Evolutionary conservation across 345 rosid species (phyloP).

Genomic region (Erucastrum elatum): DNA sequence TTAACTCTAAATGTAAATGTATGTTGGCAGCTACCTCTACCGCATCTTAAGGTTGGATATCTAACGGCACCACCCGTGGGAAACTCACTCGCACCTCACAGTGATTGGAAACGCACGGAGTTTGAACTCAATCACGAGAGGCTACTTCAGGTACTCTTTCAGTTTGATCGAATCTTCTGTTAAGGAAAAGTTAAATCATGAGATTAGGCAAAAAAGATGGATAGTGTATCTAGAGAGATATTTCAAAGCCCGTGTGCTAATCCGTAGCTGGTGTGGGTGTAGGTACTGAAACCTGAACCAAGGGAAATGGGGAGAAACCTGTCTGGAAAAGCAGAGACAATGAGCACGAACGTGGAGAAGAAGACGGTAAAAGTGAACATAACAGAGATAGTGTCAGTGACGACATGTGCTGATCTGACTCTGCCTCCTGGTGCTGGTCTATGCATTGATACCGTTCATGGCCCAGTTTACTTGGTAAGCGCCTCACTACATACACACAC

Average conservation of each 20-base stretch:
- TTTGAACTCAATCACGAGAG: constrained; percentile 82
- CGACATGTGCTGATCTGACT: constrained; percentile 89
- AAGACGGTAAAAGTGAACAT: constrained; percentile 65
- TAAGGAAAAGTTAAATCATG: not conserved
- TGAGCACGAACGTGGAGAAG: constrained; percentile 48
- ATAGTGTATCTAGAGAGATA: not conserved
- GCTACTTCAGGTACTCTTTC: constrained; percentile 73
- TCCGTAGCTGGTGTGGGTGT: constrained; percentile 5
- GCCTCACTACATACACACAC: constrained; percentile 27
- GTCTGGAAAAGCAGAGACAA: constrained; percentile 50
- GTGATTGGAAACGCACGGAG: constrained; percentile 82
- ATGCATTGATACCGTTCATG: constrained; percentile 74
- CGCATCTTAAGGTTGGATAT: constrained; percentile 84
- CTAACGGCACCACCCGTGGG: constrained; percentile 82
- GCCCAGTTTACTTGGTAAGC: constrained; percentile 85
- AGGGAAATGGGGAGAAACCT: constrained; percentile 58
- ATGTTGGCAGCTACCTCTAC: constrained; percentile 75
- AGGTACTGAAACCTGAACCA: constrained; percentile 60
- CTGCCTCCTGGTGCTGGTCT: constrained; percentile 98
- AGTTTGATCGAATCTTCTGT: constrained; percentile 2
- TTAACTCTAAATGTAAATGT: constrained; percentile 9
- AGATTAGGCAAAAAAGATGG: too few species aligned
- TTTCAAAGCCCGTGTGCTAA: not conserved
- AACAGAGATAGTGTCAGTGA: constrained; percentile 77
- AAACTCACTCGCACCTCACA: constrained; percentile 69